Evolutionary conservation across 164 flowering plant genomes (phyloP).

Genomic region (Berberis thunbergii): DNA sequence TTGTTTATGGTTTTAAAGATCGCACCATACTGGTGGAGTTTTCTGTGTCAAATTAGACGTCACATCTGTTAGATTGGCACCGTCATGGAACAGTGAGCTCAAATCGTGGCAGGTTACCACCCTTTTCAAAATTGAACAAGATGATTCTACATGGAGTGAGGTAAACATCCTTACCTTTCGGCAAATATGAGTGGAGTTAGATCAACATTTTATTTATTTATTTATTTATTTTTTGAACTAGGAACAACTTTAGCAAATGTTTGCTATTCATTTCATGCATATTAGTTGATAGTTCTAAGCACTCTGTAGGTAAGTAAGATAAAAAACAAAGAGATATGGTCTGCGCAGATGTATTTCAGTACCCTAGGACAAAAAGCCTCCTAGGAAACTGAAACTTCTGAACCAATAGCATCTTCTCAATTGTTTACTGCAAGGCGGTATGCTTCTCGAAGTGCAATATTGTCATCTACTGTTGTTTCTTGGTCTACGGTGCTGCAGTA

Average conservation of each 20-base stretch:
- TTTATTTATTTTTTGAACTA: no score
- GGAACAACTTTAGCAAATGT: no score
- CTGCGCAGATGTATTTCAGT: slow-evolving; percentile 8
- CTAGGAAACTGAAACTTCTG: slow-evolving; percentile 10
- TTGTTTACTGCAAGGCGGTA: slow-evolving; percentile 49
- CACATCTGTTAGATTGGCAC: slow-evolving; percentile 26
- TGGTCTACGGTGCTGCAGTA: slow-evolving; percentile 70
- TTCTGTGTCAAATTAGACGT: slow-evolving; percentile 14
- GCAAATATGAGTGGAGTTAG: no score
- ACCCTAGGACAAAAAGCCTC: slow-evolving; percentile 11
- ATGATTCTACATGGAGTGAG: slow-evolving; percentile 2
- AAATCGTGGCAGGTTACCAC: slow-evolving; percentile 28
- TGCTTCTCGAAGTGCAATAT: slow-evolving; percentile 62
- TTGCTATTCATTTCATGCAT: no score
- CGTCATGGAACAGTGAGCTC: slow-evolving; percentile 21
- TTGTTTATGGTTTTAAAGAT: slow-evolving; percentile 18
- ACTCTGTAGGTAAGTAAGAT: slow-evolving; percentile 7
- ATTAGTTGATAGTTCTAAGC: background rate
- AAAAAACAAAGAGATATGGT: slow-evolving; percentile 8
- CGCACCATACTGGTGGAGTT: slow-evolving; percentile 19
- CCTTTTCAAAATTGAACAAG: slow-evolving; percentile 14
- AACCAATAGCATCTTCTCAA: slow-evolving; percentile 12
- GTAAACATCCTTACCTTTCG: background rate
- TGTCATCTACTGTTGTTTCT: slow-evolving; percentile 64
- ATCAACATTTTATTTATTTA: no score